Evolutionary conservation across 768 basidiomycete genomes (phyloP).

Genomic region (Lactifluus piperatus): DNA sequence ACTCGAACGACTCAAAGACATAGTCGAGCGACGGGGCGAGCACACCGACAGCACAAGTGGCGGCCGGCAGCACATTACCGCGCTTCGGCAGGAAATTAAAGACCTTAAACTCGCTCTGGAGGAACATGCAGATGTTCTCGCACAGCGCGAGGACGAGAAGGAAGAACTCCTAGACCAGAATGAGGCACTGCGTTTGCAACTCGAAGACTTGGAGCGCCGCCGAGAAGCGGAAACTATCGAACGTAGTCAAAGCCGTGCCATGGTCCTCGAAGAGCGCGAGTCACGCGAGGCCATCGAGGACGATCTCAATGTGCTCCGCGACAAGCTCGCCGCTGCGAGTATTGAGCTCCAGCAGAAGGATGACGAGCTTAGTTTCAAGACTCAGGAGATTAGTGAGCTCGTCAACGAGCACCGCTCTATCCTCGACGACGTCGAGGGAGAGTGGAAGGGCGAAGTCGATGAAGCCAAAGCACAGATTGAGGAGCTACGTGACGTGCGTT

Average conservation of each 20-base stretch:
- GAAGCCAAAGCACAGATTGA: conserved; percentile 72
- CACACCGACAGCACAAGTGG: conserved; percentile 30
- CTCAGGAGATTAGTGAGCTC: conserved; percentile 69
- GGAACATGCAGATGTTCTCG: conserved; percentile 48
- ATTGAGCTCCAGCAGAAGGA: conserved; percentile 84
- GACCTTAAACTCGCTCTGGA: conserved; percentile 50
- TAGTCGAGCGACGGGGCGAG: conserved; percentile 44
- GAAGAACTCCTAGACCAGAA: conserved; percentile 61
- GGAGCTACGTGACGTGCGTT: conserved; percentile 63
- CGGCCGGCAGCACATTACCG: conserved; percentile 41
- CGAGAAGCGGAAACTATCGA: conserved; percentile 57
- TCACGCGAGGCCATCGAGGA: conserved; percentile 75
- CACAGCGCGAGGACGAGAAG: conserved; percentile 58
- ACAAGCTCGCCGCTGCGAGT: conserved; percentile 69
- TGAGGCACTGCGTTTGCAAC: conserved; percentile 51
- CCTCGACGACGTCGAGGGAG: conserved; percentile 65
- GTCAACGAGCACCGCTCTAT: conserved; percentile 66
- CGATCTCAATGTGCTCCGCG: conserved; percentile 60
- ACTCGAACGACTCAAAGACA: conserved; percentile 61
- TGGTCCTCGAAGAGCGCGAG: conserved; percentile 62
- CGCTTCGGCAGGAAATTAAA: conserved; percentile 54
- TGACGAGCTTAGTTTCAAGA: conserved; percentile 76
- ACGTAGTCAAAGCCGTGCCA: conserved; percentile 64
- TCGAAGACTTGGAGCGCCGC: conserved; percentile 57
- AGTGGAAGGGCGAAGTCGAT: conserved; percentile 85